These are phyloP conservation scores for Stemphylium lycopersici DNA, from an alignment of 2,329 filamentous ascomycete genomes.

Conservation along the genomic window DNA sequence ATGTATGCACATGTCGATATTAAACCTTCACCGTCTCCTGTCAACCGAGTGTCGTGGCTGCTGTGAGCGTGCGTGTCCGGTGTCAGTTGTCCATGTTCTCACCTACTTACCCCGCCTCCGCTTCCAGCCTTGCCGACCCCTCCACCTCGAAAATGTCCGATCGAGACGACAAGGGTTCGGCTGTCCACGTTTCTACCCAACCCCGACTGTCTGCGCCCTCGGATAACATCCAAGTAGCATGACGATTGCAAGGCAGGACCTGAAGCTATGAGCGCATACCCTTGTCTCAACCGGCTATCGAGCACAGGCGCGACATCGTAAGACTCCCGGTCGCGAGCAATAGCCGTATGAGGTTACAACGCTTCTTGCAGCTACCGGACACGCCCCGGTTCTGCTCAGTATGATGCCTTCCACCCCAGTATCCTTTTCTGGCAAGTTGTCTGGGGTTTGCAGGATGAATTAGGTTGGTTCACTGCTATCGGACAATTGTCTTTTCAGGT, in stretches of 20 bases:
- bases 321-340: neutral
- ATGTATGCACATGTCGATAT: neutral
- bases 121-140: conserved; percentile 7
- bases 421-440: neutral
- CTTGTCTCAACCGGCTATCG: neutral
- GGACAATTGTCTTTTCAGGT: too few species aligned
- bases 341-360: neutral
- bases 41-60: neutral
- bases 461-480: too few species aligned
- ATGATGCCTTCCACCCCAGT: neutral
- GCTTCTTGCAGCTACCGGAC: neutral
- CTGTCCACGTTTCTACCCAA: neutral
- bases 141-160: conserved; percentile 1
- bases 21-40: conserved; percentile 5
- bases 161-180: neutral
- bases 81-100: neutral
- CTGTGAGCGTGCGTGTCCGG: conserved; percentile 1
- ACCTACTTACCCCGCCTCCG: conserved; percentile 11
- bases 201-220: neutral
- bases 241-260: neutral
- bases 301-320: neutral
- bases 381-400: neutral
- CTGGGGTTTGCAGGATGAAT: neutral
- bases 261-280: neutral
- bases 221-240: neutral